Percentiles rank a stretch among this genome's conserved stretches.
Evolutionary conservation across 2,329 filamentous ascomycete genomes (phyloP).

Genomic region (Chrysoporthe cubensis): DNA sequence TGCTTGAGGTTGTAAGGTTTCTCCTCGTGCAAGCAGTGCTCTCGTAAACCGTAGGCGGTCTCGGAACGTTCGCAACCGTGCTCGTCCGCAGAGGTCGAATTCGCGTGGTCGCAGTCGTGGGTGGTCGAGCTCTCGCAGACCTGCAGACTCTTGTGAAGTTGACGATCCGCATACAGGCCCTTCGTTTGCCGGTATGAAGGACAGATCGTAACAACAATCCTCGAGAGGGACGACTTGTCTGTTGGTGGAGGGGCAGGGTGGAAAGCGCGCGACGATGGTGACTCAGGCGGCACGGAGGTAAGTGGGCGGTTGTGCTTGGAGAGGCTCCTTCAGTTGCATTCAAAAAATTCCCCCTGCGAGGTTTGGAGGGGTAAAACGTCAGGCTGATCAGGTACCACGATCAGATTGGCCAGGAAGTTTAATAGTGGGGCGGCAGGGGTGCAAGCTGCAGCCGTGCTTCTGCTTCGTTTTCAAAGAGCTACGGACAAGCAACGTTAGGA

Average conservation of each 20-base stretch:
- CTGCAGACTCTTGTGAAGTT: conserved; percentile 19
- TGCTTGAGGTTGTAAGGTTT: conserved; percentile 1
- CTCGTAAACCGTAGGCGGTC: not conserved
- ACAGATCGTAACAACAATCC: not conserved
- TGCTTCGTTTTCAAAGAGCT: not conserved
- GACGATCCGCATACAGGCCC: conserved; percentile 24
- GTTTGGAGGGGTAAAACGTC: conserved; percentile 14
- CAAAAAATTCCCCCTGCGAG: conserved; percentile 8
- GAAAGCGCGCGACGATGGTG: not conserved
- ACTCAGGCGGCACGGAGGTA: conserved; percentile 7
- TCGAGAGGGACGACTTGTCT: not conserved
- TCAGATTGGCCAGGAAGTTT: conserved; percentile 6
- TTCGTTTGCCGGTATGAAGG: not conserved
- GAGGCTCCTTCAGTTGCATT: conserved; percentile 1
- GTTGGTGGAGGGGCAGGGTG: not conserved
- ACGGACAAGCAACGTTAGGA: not conserved
- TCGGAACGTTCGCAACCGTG: conserved; percentile 4
- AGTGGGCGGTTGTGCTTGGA: conserved; percentile 1
- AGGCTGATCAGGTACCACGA: conserved; percentile 8
- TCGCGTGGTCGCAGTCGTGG: conserved; percentile 4
- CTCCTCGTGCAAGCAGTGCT: not conserved
- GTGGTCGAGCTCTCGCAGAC: conserved; percentile 20
- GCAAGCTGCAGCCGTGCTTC: conserved; percentile 1
- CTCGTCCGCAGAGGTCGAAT: not conserved
- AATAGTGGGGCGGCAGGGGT: conserved; percentile 8